phyloP scores from a whole-genome alignment of 83 land plant genomes.

The Diphasiastrum complanatum region DNA sequence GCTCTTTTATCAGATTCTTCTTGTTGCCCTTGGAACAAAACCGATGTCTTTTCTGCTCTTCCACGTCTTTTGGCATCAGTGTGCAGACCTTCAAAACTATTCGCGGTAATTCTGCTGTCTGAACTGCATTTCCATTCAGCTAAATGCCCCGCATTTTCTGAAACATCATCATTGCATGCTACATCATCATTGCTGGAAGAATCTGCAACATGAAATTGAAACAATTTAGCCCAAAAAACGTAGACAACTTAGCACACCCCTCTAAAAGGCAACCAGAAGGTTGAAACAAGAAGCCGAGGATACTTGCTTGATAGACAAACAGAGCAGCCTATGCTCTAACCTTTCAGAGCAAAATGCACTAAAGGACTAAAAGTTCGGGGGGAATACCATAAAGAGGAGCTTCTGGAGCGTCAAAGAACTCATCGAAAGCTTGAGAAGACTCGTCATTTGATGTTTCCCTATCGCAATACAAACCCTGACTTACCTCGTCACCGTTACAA shows the following conservation, averaged over 20 bases:
- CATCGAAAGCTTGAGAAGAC: too few species aligned
- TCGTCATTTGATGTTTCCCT: too few species aligned
- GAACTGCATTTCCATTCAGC: constrained; percentile 17
- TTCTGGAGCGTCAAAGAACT: constrained; percentile 25
- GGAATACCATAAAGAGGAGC: constrained; percentile 10
- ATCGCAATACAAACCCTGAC: too few species aligned
- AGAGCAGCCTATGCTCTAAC: not conserved
- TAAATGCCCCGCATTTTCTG: constrained; percentile 7
- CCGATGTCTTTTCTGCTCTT: too few species aligned
- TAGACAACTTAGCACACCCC: not conserved
- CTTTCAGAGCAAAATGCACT: not conserved
- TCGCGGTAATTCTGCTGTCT: constrained; percentile 20
- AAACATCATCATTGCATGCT: too few species aligned
- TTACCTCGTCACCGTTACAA: too few species aligned
- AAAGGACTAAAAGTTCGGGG: not conserved
- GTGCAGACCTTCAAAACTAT: too few species aligned
- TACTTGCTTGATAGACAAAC: not conserved
- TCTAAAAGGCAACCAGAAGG: too few species aligned
- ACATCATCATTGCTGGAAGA: constrained; percentile 19
- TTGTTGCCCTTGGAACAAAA: too few species aligned
- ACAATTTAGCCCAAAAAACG: not conserved
- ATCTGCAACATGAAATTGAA: constrained; percentile 14
- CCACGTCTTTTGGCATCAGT: too few species aligned
- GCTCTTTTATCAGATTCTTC: constrained; percentile 1
- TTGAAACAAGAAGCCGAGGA: too few species aligned